A percentile compares a stretch with the other conserved stretches of the same genome.
Evolutionary conservation across 345 rosid genomes (phyloP).

Genomic region (Hirschfeldia incana): DNA sequence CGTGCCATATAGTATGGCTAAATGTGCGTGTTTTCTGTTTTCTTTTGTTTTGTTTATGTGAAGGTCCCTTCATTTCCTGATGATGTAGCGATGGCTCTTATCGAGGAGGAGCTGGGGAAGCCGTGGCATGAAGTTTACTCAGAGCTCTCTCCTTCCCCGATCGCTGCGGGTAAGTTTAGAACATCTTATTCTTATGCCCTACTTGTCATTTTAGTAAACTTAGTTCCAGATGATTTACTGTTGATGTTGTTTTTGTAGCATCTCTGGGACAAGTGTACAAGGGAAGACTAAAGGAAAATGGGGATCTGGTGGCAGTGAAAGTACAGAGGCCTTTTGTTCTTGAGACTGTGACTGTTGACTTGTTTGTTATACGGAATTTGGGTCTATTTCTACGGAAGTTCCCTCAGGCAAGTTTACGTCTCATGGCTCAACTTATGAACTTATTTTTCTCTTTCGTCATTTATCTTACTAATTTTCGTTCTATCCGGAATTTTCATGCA

Average conservation of each 20-base stretch:
- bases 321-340: slow-evolving; percentile 97
- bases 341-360: slow-evolving; percentile 93
- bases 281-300: slow-evolving; percentile 85
- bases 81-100: slow-evolving; percentile 94
- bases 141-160: slow-evolving; percentile 90
- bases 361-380: slow-evolving; percentile 76
- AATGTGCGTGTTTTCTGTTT: neutral
- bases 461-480: slow-evolving; percentile 6
- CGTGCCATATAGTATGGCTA: neutral
- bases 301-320: slow-evolving; percentile 92
- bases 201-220: neutral
- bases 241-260: slow-evolving; percentile 54
- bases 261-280: slow-evolving; percentile 97
- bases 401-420: slow-evolving; percentile 71
- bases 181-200: neutral
- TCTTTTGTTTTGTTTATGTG: slow-evolving; percentile 30
- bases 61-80: slow-evolving; percentile 99
- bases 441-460: slow-evolving; percentile 5
- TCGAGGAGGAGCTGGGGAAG: slow-evolving; percentile 90
- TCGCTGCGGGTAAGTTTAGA: slow-evolving; percentile 76
- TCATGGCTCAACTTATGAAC: neutral
- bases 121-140: slow-evolving; percentile 88
- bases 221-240: neutral
- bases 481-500: slow-evolving; percentile 22
- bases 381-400: slow-evolving; percentile 82